phyloP scores from a whole-genome alignment of 139 green algal genomes.

The Chlorella sorokiniana region DNA sequence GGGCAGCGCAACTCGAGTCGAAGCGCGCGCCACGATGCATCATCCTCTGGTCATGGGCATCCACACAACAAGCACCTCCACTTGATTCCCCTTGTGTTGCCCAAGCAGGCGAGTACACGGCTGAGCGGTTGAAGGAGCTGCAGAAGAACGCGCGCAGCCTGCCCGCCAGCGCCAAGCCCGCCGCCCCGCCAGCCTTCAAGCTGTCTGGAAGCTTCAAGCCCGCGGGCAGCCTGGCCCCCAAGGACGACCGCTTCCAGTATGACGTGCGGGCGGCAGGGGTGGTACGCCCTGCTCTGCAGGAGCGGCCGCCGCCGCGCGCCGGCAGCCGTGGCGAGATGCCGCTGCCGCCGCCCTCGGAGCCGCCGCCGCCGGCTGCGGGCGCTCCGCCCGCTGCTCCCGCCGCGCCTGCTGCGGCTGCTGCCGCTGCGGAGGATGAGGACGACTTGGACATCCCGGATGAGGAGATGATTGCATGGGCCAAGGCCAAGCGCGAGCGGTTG shows the following conservation, averaged over 20 bases:
- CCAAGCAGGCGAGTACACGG: conserved; percentile 68
- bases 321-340: conserved; percentile 38
- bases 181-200: conserved; percentile 55
- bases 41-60: too few species aligned
- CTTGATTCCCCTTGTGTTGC: background rate
- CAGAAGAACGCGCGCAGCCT: conserved; percentile 53
- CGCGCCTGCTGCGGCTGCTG: conserved; percentile 33
- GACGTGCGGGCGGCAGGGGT: background rate
- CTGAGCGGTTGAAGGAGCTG: conserved; percentile 63
- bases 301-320: background rate
- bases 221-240: conserved; percentile 35
- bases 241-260: conserved; percentile 60
- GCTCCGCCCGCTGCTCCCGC: conserved; percentile 10
- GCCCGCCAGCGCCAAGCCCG: conserved; percentile 34
- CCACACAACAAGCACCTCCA: too few species aligned
- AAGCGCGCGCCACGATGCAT: background rate
- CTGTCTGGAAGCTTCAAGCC: conserved; percentile 78
- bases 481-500: conserved; percentile 78
- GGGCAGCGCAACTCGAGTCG: background rate
- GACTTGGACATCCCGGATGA: conserved; percentile 59
- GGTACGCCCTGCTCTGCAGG: background rate
- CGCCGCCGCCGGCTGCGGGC: background rate
- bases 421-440: conserved; percentile 46
- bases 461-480: conserved; percentile 72
- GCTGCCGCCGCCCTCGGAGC: conserved; percentile 45